Percentiles rank a stretch among this genome's conserved stretches.
These are phyloP conservation scores for Senna tora DNA, from an alignment of 306 rosid species.

Conservation along the genomic window DNA sequence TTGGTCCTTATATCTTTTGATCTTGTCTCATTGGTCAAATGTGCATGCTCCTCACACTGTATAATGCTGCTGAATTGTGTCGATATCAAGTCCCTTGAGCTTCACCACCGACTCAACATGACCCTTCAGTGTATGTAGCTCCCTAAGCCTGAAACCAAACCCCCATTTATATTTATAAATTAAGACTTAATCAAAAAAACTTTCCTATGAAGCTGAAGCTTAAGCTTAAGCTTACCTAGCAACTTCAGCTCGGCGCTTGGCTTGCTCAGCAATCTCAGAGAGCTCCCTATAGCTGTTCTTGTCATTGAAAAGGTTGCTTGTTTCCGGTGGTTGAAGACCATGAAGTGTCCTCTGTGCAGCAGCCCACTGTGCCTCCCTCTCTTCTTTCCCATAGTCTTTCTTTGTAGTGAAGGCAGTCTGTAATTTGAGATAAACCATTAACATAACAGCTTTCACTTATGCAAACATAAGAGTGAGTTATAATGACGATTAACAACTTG, in stretches of 20 bases:
- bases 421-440: constrained; percentile 31
- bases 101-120: constrained; percentile 98
- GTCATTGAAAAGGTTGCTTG: constrained; percentile 65
- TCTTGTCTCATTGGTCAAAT: no score
- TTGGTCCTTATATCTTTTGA: constrained; percentile 45
- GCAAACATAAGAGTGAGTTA: no score
- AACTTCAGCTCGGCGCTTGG: constrained; percentile 95
- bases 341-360: constrained; percentile 95
- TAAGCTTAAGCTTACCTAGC: constrained; percentile 83
- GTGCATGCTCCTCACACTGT: constrained; percentile 82
- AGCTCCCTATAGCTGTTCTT: constrained; percentile 79
- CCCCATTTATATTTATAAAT: no score
- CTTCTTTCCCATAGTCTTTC: constrained; percentile 98
- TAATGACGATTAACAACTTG: constrained; percentile 14
- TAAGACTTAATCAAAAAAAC: no score
- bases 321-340: constrained; percentile 95
- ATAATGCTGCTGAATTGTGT: constrained; percentile 90
- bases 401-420: constrained; percentile 99
- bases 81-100: constrained; percentile 95
- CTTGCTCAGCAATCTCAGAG: constrained; percentile 99
- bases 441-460: background rate
- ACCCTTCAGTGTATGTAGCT: constrained; percentile 86
- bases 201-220: no score
- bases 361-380: constrained; percentile 99
- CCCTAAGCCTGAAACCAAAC: constrained; percentile 87